A percentile compares a stretch with the other conserved stretches of the same genome.
phyloP scores from a whole-genome alignment of 805 yeast species.

The Candida lessepsii region DNA sequence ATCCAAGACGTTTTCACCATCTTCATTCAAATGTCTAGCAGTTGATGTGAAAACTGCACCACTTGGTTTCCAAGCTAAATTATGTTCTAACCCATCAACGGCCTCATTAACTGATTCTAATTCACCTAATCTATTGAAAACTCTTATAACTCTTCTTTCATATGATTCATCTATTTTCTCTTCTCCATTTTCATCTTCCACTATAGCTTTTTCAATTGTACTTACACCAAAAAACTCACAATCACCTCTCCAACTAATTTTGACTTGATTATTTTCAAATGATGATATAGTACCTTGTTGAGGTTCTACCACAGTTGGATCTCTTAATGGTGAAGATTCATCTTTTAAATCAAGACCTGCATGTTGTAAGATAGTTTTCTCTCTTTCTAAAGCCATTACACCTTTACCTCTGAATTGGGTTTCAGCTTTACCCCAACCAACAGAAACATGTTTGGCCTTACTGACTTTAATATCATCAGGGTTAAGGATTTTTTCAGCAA shows the following conservation, averaged over 20 bases:
- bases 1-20: constrained; percentile 46
- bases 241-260: constrained; percentile 94
- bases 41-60: constrained; percentile 85
- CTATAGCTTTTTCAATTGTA: constrained; percentile 52
- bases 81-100: constrained; percentile 73
- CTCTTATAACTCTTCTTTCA: constrained; percentile 76
- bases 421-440: constrained; percentile 98
- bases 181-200: constrained; percentile 32
- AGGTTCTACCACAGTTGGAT: constrained; percentile 80
- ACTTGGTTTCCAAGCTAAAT: constrained; percentile 84
- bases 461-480: constrained; percentile 59
- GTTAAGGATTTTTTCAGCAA: constrained; percentile 60
- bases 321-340: constrained; percentile 55
- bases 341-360: constrained; percentile 69
- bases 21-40: constrained; percentile 63
- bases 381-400: constrained; percentile 74
- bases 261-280: constrained; percentile 48
- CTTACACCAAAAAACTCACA: constrained; percentile 77
- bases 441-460: constrained; percentile 80
- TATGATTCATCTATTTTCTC: constrained; percentile 23
- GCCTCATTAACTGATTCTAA: constrained; percentile 87
- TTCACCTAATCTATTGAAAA: constrained; percentile 75
- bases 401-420: constrained; percentile 97
- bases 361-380: constrained; percentile 50
- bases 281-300: constrained; percentile 65